Base-by-base conservation (phyloP, 306 rosid genomes). In the Vigna trinervia region DNA sequence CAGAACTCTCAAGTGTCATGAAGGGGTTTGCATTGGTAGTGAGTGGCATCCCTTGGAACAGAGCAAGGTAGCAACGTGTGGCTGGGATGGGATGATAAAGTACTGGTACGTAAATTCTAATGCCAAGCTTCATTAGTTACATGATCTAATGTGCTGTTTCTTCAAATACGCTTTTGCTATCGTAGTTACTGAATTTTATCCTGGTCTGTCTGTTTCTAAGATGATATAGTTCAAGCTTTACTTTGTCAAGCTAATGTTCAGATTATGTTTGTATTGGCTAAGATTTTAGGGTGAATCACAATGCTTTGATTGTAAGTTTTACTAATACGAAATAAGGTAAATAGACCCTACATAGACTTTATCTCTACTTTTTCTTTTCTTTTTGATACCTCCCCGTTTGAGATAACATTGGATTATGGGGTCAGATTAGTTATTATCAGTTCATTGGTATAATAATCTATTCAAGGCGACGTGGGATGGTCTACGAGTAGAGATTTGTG, bases 11-110 rank as follows among this genome's bases (percentile, higher is more conserved):
- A 92, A 86, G 87, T 96, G 98, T 85, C 98, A 92, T 2, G 96
- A 90, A 57, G 96, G 97, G 23, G 99, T 96, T 12, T 91, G 97
- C 89, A 96, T 96, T 85, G 98, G 98, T 70, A 71, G 84, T 28
- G 90, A 82, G 77, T 92, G 99, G 99, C 99, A 96, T 84, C 99
- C 98, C 5, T 64, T 96, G 84, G 99, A 92, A 74, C 97, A 91
- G 81, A 96, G 99, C 77, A 96, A 91, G 83, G 99, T 96, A 41
- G 99, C 99, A 45, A 95, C 99, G 0, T 95, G 99, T 56, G 97
- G 99, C 74, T 95, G 99, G 99, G 99, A 95, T 69, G 99, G 99
- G 72, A 78, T 92, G 90, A 95, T 95, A 60, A 92, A 92, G 69
- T 95, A 95, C 64, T 92, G 99, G 99, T 95, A 48, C 81, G 97